Percentiles rank a stretch among this genome's conserved stretches.
Conservation (phyloP, 805 yeast genomes). For the Spathaspora sp. region DNA sequence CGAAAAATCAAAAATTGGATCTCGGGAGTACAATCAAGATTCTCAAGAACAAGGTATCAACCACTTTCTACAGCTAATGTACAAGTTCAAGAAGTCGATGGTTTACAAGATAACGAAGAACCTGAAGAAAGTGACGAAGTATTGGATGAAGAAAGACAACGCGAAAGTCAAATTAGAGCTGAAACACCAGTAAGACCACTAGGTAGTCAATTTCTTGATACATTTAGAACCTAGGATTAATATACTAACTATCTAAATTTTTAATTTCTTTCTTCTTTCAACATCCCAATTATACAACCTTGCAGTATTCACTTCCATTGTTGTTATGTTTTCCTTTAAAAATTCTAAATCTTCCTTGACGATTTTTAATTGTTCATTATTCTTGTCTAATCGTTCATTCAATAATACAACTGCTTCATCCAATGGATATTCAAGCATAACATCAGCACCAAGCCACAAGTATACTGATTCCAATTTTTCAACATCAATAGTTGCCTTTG, state of each 20-base stretch:
- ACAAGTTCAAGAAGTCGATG: slow-evolving; percentile 4
- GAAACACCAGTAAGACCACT: slow-evolving; percentile 62
- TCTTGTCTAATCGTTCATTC: slow-evolving; percentile 55
- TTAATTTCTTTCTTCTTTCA: slow-evolving; percentile 59
- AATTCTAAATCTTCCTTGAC: slow-evolving; percentile 85
- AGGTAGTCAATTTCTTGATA: slow-evolving; percentile 57
- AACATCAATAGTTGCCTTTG: slow-evolving; percentile 70
- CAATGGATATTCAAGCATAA: slow-evolving; percentile 91
- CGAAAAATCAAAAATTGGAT: slow-evolving; percentile 6
- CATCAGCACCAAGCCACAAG: slow-evolving; percentile 97
- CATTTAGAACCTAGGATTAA: slow-evolving; percentile 43
- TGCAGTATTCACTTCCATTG: slow-evolving; percentile 97
- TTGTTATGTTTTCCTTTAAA: slow-evolving; percentile 84
- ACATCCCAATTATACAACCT: slow-evolving; percentile 88
- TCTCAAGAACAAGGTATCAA: slow-evolving; percentile 3
- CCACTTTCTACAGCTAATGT: slow-evolving; percentile 4
- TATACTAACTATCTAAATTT: slow-evolving; percentile 10
- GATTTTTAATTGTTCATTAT: slow-evolving; percentile 52
- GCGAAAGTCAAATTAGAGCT: slow-evolving; percentile 33
- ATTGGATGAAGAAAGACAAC: slow-evolving; percentile 25
- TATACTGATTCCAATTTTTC: slow-evolving; percentile 58
- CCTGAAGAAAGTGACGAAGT: slow-evolving; percentile 16
- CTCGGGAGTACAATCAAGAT: neutral
- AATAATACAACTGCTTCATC: slow-evolving; percentile 81
- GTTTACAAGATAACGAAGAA: neutral